A percentile compares a stretch with the other conserved stretches of the same genome.
Evolutionary conservation across 2,329 filamentous ascomycete genomes (phyloP).

Genomic region (Cryphonectria carpinicola): DNA sequence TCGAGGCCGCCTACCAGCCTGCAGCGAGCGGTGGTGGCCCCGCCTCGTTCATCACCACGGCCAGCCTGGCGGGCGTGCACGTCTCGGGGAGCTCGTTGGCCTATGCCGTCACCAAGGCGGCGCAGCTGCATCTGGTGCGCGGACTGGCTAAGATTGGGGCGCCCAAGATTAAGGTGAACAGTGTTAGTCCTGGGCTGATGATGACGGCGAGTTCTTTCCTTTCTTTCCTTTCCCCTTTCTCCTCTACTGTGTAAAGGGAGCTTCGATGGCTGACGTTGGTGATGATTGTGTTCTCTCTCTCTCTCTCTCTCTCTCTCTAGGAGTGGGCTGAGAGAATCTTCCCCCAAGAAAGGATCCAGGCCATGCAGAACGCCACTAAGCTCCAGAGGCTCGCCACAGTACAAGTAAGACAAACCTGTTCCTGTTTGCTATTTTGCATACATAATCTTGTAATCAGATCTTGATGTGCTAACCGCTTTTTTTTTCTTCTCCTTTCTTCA

Average conservation of each 20-base stretch:
- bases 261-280: slow-evolving; percentile 17
- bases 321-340: slow-evolving; percentile 66
- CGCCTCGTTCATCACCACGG: slow-evolving; percentile 63
- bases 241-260: not conserved
- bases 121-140: slow-evolving; percentile 64
- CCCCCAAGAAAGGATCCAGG: slow-evolving; percentile 59
- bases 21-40: slow-evolving; percentile 50
- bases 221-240: not conserved
- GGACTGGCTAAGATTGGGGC: slow-evolving; percentile 56
- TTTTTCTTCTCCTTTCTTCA: slow-evolving; percentile 29
- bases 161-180: slow-evolving; percentile 62
- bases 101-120: slow-evolving; percentile 78
- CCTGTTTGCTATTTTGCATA: no score
- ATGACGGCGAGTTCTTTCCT: slow-evolving; percentile 45
- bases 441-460: not conserved
- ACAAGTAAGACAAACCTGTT: slow-evolving; percentile 40
- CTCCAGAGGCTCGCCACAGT: slow-evolving; percentile 63
- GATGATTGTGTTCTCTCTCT: no score
- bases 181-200: slow-evolving; percentile 58
- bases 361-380: slow-evolving; percentile 56
- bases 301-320: slow-evolving; percentile 23
- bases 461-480: not conserved
- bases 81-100: slow-evolving; percentile 67
- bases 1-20: slow-evolving; percentile 44
- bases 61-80: slow-evolving; percentile 66